Conservation (phyloP, 495 filamentous ascomycete species). For the Talaromyces stipitatus region DNA sequence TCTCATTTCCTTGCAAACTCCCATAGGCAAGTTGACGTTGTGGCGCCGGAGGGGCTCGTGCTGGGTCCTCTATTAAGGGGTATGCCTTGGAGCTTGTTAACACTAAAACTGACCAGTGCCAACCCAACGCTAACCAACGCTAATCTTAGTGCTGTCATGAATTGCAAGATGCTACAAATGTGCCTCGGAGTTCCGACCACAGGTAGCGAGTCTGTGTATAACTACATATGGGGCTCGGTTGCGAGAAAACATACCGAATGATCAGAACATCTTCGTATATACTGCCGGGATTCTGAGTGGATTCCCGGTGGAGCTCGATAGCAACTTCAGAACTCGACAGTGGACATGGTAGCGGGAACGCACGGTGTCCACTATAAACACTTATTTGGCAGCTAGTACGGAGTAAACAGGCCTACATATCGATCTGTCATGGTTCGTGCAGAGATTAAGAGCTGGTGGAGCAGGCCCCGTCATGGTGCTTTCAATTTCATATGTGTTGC, state of each 20-base stretch:
- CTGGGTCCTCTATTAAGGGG: background rate
- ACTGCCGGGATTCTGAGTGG: background rate
- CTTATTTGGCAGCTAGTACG: background rate
- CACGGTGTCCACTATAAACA: background rate
- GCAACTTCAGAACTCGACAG: too few species aligned
- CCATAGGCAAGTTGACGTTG: constrained; percentile 1
- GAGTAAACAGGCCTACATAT: background rate
- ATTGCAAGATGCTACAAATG: too few species aligned
- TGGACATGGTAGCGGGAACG: background rate
- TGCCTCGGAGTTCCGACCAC: too few species aligned
- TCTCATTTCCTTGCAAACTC: background rate
- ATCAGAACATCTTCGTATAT: background rate
- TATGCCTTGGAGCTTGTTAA: background rate
- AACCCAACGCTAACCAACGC: background rate
- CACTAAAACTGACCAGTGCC: too few species aligned
- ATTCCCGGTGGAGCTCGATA: background rate
- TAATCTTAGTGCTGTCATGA: background rate
- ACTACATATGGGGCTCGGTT: background rate
- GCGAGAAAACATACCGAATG: background rate
- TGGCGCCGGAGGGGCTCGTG: constrained; percentile 4
- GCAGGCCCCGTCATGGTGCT: background rate
- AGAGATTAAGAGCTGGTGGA: too few species aligned
- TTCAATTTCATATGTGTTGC: too few species aligned
- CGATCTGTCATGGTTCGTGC: background rate
- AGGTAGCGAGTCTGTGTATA: background rate